These are phyloP conservation scores for Fusarium drepaniforme DNA, from an alignment of 2,329 filamentous ascomycete genomes.

Conservation along the genomic window DNA sequence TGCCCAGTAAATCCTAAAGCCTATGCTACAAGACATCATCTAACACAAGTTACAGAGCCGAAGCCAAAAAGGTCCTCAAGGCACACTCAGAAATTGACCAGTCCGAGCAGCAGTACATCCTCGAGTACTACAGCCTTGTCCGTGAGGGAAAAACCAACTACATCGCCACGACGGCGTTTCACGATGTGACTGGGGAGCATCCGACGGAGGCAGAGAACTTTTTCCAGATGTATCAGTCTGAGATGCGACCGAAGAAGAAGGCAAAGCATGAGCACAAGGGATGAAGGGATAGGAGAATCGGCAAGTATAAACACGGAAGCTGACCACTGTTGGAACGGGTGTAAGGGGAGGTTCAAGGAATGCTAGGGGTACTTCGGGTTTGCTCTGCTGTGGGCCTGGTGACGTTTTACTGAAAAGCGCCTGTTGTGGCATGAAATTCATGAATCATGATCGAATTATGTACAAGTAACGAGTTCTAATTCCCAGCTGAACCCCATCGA, in stretches of 20 bases:
- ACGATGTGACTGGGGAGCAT: slow-evolving; percentile 12
- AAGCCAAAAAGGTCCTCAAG: slow-evolving; percentile 17
- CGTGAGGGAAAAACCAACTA: slow-evolving; percentile 22
- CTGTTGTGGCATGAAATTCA: not conserved
- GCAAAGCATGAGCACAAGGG: slow-evolving; percentile 15
- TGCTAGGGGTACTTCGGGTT: too few relatives aligned
- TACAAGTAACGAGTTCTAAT: not conserved
- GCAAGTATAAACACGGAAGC: too few relatives aligned
- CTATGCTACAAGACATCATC: not conserved
- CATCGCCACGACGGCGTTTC: slow-evolving; percentile 7
- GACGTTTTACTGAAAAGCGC: too few relatives aligned
- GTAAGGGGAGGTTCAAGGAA: too few relatives aligned
- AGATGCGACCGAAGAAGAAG: slow-evolving; percentile 25
- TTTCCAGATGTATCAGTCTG: slow-evolving; percentile 18
- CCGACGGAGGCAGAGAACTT: slow-evolving; percentile 14
- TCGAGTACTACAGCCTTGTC: slow-evolving; percentile 23
- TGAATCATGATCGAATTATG: not conserved
- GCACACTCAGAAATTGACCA: slow-evolving; percentile 4
- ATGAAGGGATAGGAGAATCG: too few relatives aligned
- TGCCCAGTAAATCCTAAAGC: slow-evolving; percentile 6
- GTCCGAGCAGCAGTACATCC: slow-evolving; percentile 11
- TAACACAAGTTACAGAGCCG: not conserved
- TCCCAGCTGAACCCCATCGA: not conserved
- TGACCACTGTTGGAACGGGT: too few relatives aligned
- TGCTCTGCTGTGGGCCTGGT: too few relatives aligned